Evolutionary conservation across 2,329 filamentous ascomycete genomes (phyloP).

Genomic region (Pseudocercospora macadamiae): DNA sequence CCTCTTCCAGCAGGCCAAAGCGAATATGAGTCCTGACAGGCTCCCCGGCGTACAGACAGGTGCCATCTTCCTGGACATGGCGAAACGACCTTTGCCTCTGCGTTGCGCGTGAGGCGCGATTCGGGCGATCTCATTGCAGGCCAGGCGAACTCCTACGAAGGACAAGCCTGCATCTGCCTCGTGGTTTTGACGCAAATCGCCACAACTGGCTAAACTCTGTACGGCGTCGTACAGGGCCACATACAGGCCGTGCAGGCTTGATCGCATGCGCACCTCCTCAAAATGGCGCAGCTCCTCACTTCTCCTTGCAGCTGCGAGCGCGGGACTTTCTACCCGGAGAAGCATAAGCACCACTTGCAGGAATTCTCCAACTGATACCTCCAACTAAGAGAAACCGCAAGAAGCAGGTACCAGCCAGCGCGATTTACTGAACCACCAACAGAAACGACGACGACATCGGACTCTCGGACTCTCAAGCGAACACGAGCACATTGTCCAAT

Average conservation of each 20-base stretch:
- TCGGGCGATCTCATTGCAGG: slow-evolving; percentile 7
- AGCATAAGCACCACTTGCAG: not conserved
- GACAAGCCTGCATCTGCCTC: slow-evolving; percentile 16
- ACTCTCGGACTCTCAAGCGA: no score
- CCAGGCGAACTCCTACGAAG: slow-evolving; percentile 7
- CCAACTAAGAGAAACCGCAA: slow-evolving; percentile 17
- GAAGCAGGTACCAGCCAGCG: not conserved
- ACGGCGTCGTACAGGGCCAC: not conserved
- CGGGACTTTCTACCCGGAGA: slow-evolving; percentile 1
- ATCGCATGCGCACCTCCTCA: slow-evolving; percentile 2
- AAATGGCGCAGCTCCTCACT: slow-evolving; percentile 4
- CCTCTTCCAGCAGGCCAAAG: slow-evolving; percentile 13
- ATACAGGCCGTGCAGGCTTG: not conserved
- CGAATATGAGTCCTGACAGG: slow-evolving; percentile 7
- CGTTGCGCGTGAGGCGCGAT: not conserved
- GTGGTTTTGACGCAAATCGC: slow-evolving; percentile 16
- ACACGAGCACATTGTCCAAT: not conserved
- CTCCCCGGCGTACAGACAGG: not conserved
- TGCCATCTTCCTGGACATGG: slow-evolving; percentile 8
- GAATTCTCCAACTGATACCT: slow-evolving; percentile 16
- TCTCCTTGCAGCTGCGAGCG: not conserved
- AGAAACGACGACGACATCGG: not conserved
- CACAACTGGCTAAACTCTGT: slow-evolving; percentile 13
- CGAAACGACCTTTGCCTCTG: not conserved
- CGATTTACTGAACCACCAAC: not conserved